Evolutionary conservation across 2,329 filamentous ascomycete species (phyloP).

Genomic region (Colletotrichum sp.): DNA sequence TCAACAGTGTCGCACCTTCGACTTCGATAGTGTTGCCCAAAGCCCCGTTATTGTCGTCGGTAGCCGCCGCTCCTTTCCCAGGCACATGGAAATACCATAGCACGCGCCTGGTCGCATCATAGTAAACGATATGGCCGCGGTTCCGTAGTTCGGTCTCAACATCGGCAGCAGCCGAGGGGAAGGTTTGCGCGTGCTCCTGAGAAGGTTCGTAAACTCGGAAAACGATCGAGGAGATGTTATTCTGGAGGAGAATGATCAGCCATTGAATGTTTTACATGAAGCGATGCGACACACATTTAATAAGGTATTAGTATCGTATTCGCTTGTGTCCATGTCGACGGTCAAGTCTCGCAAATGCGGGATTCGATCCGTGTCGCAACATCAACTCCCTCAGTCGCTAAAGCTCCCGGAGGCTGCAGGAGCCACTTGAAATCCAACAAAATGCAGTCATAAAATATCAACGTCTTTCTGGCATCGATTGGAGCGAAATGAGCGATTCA

Average conservation of each 20-base stretch:
- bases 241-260: conserved; percentile 40
- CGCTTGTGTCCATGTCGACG: conserved; percentile 65
- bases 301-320: conserved; percentile 67
- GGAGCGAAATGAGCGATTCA: not conserved
- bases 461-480: not conserved
- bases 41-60: conserved; percentile 13
- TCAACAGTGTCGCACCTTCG: conserved; percentile 45
- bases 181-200: conserved; percentile 44
- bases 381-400: conserved; percentile 21
- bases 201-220: conserved; percentile 61
- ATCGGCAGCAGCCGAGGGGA: conserved; percentile 52
- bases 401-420: conserved; percentile 10
- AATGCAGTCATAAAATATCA: conserved; percentile 13
- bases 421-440: conserved; percentile 5
- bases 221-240: conserved; percentile 58
- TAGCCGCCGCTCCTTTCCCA: conserved; percentile 39
- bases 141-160: conserved; percentile 55
- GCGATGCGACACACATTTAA: conserved; percentile 54
- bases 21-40: conserved; percentile 47
- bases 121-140: conserved; percentile 57
- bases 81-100: conserved; percentile 60
- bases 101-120: conserved; percentile 52
- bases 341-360: conserved; percentile 26
- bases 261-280: not conserved
- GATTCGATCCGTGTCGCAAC: conserved; percentile 18